Conservation (phyloP, 352 stramenopile genomes). For the Phytophthora palmivora region DNA sequence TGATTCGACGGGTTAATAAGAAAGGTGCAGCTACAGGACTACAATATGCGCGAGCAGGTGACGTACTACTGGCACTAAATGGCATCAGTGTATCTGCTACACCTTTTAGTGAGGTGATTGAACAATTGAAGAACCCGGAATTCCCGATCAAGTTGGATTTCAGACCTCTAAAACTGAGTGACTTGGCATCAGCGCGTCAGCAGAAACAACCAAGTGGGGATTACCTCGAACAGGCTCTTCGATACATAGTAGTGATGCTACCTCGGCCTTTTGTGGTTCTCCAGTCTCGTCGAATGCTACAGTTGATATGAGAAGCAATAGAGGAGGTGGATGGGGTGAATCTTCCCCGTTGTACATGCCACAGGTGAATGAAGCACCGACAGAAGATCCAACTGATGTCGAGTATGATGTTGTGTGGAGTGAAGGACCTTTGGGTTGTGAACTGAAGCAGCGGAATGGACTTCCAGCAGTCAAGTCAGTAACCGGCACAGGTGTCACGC, state of each 20-base stretch:
- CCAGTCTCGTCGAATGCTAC: slow-evolving; percentile 39
- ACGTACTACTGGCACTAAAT: slow-evolving; percentile 81
- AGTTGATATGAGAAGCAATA: slow-evolving; percentile 34
- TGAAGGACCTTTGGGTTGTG: slow-evolving; percentile 73
- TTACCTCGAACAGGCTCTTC: slow-evolving; percentile 38
- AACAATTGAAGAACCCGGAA: slow-evolving; percentile 59
- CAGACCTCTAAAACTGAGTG: slow-evolving; percentile 57
- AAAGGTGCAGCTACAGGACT: slow-evolving; percentile 65
- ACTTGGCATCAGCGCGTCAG: slow-evolving; percentile 33
- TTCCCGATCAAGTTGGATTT: slow-evolving; percentile 82
- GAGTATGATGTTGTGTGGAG: slow-evolving; percentile 86
- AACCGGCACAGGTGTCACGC: slow-evolving; percentile 60
- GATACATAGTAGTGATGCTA: slow-evolving; percentile 40
- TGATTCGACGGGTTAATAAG: slow-evolving; percentile 83
- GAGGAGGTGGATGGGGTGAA: slow-evolving; percentile 31
- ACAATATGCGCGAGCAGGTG: slow-evolving; percentile 70
- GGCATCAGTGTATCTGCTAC: slow-evolving; percentile 53
- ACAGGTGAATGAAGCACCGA: slow-evolving; percentile 19
- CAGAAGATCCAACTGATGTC: slow-evolving; percentile 39
- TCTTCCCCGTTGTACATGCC: slow-evolving; percentile 24
- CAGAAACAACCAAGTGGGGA: slow-evolving; percentile 26
- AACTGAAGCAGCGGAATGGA: slow-evolving; percentile 75
- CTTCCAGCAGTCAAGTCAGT: slow-evolving; percentile 75
- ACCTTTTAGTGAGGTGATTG: slow-evolving; percentile 74
- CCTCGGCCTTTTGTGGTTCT: slow-evolving; percentile 38